These are phyloP conservation scores for Botryosphaeria dothidea DNA, from an alignment of 2,329 filamentous ascomycete genomes.

Conservation along the genomic window DNA sequence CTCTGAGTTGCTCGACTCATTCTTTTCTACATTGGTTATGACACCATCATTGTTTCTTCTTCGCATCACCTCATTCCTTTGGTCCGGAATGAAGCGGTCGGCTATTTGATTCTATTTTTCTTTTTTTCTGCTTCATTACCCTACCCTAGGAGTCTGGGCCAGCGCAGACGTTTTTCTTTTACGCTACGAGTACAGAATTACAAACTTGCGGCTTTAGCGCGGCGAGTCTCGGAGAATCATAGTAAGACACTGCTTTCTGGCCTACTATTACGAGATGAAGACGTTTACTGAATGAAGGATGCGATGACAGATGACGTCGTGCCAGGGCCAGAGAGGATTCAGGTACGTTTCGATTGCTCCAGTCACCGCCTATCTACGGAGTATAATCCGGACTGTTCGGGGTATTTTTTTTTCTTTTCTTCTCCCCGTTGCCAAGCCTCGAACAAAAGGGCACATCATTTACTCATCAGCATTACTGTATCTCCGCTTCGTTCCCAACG, in stretches of 20 bases:
- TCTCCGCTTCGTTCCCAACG: background rate
- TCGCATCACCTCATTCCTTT: background rate
- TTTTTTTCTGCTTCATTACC: background rate
- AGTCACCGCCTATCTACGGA: background rate
- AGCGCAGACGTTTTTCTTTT: background rate
- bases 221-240: background rate
- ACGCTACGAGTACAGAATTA: background rate
- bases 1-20: no score
- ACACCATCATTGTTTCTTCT: background rate
- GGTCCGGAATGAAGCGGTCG: background rate
- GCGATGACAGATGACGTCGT: background rate
- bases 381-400: background rate
- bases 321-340: background rate
- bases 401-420: background rate
- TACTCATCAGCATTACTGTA: background rate
- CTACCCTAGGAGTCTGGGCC: background rate
- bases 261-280: no score
- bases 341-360: background rate
- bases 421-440: background rate
- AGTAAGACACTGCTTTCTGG: no score
- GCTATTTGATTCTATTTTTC: background rate
- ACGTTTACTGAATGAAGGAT: background rate
- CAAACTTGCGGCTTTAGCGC: background rate
- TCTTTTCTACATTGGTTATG: background rate
- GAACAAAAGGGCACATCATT: background rate